These are phyloP conservation scores for Ophiostoma novo-ulmi DNA, from an alignment of 2,329 filamentous ascomycete genomes.

Conservation along the genomic window DNA sequence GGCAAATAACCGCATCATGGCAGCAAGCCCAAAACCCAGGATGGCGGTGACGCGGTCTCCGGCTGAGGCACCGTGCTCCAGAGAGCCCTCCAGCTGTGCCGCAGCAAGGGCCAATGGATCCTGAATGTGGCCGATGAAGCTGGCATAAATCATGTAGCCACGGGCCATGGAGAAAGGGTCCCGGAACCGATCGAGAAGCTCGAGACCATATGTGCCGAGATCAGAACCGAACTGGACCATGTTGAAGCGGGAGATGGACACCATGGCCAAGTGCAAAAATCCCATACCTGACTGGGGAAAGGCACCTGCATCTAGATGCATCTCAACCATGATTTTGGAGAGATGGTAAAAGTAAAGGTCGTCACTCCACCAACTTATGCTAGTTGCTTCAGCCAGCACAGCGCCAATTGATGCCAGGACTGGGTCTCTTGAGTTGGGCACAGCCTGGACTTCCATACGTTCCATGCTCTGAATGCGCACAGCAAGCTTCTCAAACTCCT, in stretches of 20 bases:
- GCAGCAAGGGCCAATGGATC: slow-evolving; percentile 56
- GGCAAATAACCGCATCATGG: slow-evolving; percentile 62
- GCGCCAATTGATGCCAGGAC: slow-evolving; percentile 60
- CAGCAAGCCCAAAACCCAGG: slow-evolving; percentile 63
- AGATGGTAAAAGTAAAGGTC: slow-evolving; percentile 67
- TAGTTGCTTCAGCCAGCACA: slow-evolving; percentile 64
- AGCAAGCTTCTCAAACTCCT: slow-evolving; percentile 62
- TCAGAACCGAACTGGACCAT: slow-evolving; percentile 64
- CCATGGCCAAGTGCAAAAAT: slow-evolving; percentile 63
- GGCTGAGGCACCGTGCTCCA: slow-evolving; percentile 60
- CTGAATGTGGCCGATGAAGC: slow-evolving; percentile 66
- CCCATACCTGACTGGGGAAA: slow-evolving; percentile 65
- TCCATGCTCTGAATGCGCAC: slow-evolving; percentile 56
- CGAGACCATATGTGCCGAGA: slow-evolving; percentile 57
- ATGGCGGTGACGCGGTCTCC: slow-evolving; percentile 69
- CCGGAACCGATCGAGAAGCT: slow-evolving; percentile 58
- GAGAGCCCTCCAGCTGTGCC: slow-evolving; percentile 56
- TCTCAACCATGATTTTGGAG: slow-evolving; percentile 59
- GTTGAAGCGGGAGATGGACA: slow-evolving; percentile 64
- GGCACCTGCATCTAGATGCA: slow-evolving; percentile 58
- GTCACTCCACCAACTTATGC: slow-evolving; percentile 69
- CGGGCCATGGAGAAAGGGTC: slow-evolving; percentile 63
- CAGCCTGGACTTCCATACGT: slow-evolving; percentile 42
- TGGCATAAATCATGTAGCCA: slow-evolving; percentile 62
- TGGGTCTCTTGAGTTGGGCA: slow-evolving; percentile 44